Evolutionary conservation across 495 filamentous ascomycete species (phyloP).

Genomic region (Apodospora peruviana): DNA sequence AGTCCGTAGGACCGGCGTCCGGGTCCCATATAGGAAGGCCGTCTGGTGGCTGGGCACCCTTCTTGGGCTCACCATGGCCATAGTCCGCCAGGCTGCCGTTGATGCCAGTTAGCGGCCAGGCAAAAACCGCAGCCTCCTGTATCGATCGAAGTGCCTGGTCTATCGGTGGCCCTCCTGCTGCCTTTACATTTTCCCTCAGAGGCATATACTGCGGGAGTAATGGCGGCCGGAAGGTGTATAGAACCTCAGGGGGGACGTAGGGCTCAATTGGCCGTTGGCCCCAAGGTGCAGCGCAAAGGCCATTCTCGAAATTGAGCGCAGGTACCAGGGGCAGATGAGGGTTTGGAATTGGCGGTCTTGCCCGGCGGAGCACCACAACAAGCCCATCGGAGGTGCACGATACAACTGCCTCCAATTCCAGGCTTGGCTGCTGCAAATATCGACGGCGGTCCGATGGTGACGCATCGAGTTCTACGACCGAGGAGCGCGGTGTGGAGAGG

Average conservation of each 20-base stretch:
- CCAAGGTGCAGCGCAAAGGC: conserved; percentile 76
- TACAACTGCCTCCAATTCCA: conserved; percentile 81
- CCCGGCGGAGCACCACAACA: conserved; percentile 75
- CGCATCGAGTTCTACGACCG: background rate
- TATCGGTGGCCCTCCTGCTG: conserved; percentile 45
- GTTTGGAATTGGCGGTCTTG: conserved; percentile 62
- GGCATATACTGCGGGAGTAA: conserved; percentile 40
- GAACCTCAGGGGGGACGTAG: conserved; percentile 34
- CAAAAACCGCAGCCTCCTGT: conserved; percentile 77
- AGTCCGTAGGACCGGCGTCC: conserved; percentile 10
- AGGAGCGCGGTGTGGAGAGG: background rate
- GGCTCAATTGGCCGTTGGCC: conserved; percentile 53
- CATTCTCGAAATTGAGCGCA: conserved; percentile 52
- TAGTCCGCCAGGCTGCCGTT: conserved; percentile 69
- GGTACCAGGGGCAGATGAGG: conserved; percentile 41
- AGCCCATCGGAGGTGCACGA: conserved; percentile 88
- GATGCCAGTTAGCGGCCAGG: conserved; percentile 76
- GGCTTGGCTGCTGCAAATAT: conserved; percentile 2
- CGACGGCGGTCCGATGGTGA: background rate
- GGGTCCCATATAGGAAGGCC: conserved; percentile 53
- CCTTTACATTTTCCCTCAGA: conserved; percentile 36
- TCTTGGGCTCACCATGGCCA: conserved; percentile 53
- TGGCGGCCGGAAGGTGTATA: conserved; percentile 37
- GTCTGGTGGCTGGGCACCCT: conserved; percentile 52
- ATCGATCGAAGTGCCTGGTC: conserved; percentile 74